Base-by-base conservation (phyloP, 768 basidiomycete genomes). In the Pleurotus djamor region DNA sequence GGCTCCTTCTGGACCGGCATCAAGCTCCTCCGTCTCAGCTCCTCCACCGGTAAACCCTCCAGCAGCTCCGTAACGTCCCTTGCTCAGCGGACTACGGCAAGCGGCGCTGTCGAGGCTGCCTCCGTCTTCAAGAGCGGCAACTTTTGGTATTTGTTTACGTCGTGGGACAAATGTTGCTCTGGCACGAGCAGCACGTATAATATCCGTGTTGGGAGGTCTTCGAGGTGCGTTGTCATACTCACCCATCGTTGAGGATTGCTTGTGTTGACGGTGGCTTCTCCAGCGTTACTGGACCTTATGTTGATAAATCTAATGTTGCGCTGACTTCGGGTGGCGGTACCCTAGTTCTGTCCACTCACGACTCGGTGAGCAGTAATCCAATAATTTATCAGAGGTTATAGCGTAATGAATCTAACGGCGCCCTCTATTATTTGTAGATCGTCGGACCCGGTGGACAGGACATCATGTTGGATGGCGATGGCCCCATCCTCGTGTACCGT, bases 1-100 rank as follows among this genome's bases (percentile, higher is more conserved):
- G 84, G 84, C 17, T 82, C 80, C 59, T 84, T 78, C 71, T 84
- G 83, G 83, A 79, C 74, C 5, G 83, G 83, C 8, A 84, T 84
- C 63, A 81, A 83, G 61, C 64, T 73, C 57, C 28, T 43, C 52
- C 76, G 72, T 3, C 61, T 83, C 12, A 65, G 68, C 56, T 67
- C 77, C 13, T 76, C 76, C 21, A 79, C 76, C 3, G 80, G 80
- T 35, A 76, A 79, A 60, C 72, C 71, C 13, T 60, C 73, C 21
- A 76, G 71, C 67, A 64, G 63, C 50, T 60, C 74, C 13, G 67
- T 82, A 49, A 80, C 75, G 6, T 68, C 77, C 5, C 71, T 84
- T 44, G 79, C 83, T 36, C 67, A 74, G 57, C 79, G 82, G 44
- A 76, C 80, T 4, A 76, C 74, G 0, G 68, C 72, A 59, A 66